These are phyloP conservation scores for Penicillium sp. DNA, from an alignment of 2,329 filamentous ascomycete genomes.

Conservation along the genomic window DNA sequence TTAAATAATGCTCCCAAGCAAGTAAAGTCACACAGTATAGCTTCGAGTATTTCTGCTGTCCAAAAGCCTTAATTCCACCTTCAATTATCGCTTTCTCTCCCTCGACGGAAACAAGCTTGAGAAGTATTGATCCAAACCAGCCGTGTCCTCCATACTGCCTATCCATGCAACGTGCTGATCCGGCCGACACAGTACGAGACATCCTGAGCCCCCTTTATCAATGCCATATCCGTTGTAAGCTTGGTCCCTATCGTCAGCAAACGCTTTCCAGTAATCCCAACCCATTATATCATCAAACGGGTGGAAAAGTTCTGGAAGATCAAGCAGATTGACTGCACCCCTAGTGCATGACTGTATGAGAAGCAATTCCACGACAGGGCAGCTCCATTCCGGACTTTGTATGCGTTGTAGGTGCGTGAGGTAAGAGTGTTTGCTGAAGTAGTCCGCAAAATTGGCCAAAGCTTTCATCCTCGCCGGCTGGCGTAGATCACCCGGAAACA, in stretches of 20 bases:
- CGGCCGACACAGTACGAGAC: conserved; percentile 20
- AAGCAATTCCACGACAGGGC: conserved; percentile 1
- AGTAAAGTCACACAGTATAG: not conserved
- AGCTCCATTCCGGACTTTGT: no score
- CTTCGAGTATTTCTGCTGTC: not conserved
- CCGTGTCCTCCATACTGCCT: conserved; percentile 9
- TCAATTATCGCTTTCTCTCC: not conserved
- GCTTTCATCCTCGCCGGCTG: not conserved
- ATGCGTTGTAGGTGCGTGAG: not conserved
- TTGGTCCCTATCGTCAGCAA: conserved; percentile 12
- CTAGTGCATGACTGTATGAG: conserved; percentile 15
- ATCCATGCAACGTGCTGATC: conserved; percentile 24
- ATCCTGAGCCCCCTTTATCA: conserved; percentile 4
- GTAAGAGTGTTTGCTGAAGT: conserved; percentile 1
- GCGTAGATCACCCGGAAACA: conserved; percentile 12
- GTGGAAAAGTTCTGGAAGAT: conserved; percentile 16
- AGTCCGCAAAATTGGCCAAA: conserved; percentile 3
- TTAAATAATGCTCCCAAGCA: not conserved
- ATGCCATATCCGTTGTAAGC: conserved; percentile 17
- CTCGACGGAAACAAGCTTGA: not conserved
- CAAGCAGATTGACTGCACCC: conserved; percentile 2
- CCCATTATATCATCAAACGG: conserved; percentile 15
- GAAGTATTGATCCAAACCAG: conserved; percentile 14
- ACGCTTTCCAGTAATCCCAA: conserved; percentile 19
- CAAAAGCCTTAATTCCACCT: not conserved